Conservation (phyloP, 2,329 filamentous ascomycete species). For the Paecilomyces niveus region DNA sequence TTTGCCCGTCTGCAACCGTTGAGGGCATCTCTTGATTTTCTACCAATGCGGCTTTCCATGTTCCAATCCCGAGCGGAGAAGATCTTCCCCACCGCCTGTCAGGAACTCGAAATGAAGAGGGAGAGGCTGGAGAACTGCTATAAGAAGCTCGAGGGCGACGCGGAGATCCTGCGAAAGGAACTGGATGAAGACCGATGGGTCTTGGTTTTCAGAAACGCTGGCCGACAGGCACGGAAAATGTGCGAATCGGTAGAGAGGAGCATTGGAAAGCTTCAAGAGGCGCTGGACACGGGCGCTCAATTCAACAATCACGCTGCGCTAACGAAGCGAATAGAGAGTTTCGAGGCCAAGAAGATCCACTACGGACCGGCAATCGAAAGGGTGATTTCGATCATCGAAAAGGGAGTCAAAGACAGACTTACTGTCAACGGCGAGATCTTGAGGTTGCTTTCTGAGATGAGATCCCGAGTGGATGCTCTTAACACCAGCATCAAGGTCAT, state of each 20-base stretch:
- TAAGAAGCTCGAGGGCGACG: slow-evolving; percentile 81
- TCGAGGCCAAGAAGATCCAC: slow-evolving; percentile 89
- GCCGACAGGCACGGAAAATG: slow-evolving; percentile 90
- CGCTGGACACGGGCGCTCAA: slow-evolving; percentile 66
- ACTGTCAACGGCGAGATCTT: slow-evolving; percentile 96
- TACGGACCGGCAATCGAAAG: slow-evolving; percentile 90
- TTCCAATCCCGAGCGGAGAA: slow-evolving; percentile 72
- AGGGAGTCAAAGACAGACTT: slow-evolving; percentile 88
- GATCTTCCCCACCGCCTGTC: slow-evolving; percentile 83
- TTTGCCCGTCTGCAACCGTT: slow-evolving; percentile 95
- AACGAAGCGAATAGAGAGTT: slow-evolving; percentile 81
- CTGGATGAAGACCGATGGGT: slow-evolving; percentile 95
- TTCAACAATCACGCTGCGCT: slow-evolving; percentile 63
- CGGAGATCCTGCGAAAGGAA: slow-evolving; percentile 81
- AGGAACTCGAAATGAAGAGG: slow-evolving; percentile 73
- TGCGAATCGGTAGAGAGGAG: slow-evolving; percentile 90
- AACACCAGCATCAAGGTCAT: slow-evolving; percentile 71
- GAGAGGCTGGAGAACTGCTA: slow-evolving; percentile 74
- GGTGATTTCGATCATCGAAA: slow-evolving; percentile 86
- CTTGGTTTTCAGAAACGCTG: slow-evolving; percentile 87
- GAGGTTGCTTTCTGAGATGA: slow-evolving; percentile 76
- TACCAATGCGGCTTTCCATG: slow-evolving; percentile 86
- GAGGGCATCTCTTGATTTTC: slow-evolving; percentile 84
- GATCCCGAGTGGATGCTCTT: slow-evolving; percentile 69
- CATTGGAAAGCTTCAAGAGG: slow-evolving; percentile 72